phyloP scores from a whole-genome alignment of 1,139 yeast species.

The Geotrichum klebahnii region DNA sequence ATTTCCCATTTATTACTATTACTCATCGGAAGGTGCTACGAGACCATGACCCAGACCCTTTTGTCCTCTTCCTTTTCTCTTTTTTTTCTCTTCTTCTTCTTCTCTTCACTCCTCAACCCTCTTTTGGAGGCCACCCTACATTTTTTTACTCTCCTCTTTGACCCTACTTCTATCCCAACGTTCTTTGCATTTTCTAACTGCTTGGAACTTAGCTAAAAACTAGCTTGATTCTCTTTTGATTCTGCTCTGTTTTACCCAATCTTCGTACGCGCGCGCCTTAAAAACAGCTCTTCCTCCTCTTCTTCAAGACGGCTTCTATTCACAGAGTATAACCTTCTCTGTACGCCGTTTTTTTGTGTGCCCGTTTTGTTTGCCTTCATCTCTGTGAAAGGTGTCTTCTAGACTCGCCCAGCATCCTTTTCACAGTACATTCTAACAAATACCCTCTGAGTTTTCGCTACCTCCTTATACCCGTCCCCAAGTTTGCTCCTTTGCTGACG shows the following conservation, averaged over 20 bases:
- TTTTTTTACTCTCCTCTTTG: background rate
- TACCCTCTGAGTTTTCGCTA: background rate
- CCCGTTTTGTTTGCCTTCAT: background rate
- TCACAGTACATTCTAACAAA: background rate
- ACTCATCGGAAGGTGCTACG: too few species aligned
- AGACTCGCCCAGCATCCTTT: background rate
- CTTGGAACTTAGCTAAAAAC: background rate
- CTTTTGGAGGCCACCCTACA: slow-evolving; percentile 21
- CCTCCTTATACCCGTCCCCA: background rate
- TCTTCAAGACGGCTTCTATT: background rate
- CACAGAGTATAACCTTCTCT: background rate
- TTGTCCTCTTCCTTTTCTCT: background rate
- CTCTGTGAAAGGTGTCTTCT: slow-evolving; percentile 1
- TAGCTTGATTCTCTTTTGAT: too few species aligned
- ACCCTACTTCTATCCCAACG: background rate
- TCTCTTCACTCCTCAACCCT: slow-evolving; percentile 22
- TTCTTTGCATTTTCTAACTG: background rate
- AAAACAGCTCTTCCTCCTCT: background rate
- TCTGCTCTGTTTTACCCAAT: too few species aligned
- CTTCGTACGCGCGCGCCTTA: too few species aligned
- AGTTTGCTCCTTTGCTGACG: slow-evolving; percentile 22
- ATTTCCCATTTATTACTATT: background rate
- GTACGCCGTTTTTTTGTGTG: background rate
- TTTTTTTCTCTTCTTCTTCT: slow-evolving; percentile 3
- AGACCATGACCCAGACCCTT: background rate